Conservation (phyloP, 768 basidiomycete genomes). For the Dioszegia hungarica region DNA sequence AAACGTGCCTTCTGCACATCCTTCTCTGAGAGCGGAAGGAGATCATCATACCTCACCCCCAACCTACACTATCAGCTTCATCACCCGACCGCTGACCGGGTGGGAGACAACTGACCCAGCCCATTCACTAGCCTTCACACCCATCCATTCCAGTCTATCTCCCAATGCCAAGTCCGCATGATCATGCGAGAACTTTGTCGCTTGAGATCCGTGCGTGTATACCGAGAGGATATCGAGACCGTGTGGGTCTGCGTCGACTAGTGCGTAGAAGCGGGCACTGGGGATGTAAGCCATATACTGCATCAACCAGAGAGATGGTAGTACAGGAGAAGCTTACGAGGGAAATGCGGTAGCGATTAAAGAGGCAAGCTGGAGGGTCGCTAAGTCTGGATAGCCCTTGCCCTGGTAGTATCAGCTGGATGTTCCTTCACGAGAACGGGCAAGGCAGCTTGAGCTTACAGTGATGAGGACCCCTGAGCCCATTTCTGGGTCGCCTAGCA, state of each 20-base stretch:
- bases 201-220: conserved; percentile 73
- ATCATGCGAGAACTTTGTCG: conserved; percentile 61
- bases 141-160: conserved; percentile 70
- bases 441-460: conserved; percentile 53
- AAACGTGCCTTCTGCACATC: conserved; percentile 28
- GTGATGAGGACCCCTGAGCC: conserved; percentile 74
- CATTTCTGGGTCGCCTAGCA: conserved; percentile 56
- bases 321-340: conserved; percentile 52
- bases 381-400: conserved; percentile 93
- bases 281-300: not conserved
- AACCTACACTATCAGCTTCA: conserved; percentile 52
- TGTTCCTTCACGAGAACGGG: not conserved
- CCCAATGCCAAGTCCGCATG: conserved; percentile 61
- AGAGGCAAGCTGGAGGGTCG: conserved; percentile 78
- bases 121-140: conserved; percentile 68
- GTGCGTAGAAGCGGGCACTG: conserved; percentile 69
- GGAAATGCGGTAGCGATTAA: conserved; percentile 64
- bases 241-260: conserved; percentile 88
- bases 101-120: conserved; percentile 53
- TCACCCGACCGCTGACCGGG: not conserved
- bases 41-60: conserved; percentile 57
- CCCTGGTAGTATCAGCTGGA: conserved; percentile 57
- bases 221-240: conserved; percentile 87
- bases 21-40: conserved; percentile 56
- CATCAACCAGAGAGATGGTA: not conserved